These are phyloP conservation scores for Moniliophthora roreri DNA, from an alignment of 1,284 basidiomycete species.

Conservation along the genomic window DNA sequence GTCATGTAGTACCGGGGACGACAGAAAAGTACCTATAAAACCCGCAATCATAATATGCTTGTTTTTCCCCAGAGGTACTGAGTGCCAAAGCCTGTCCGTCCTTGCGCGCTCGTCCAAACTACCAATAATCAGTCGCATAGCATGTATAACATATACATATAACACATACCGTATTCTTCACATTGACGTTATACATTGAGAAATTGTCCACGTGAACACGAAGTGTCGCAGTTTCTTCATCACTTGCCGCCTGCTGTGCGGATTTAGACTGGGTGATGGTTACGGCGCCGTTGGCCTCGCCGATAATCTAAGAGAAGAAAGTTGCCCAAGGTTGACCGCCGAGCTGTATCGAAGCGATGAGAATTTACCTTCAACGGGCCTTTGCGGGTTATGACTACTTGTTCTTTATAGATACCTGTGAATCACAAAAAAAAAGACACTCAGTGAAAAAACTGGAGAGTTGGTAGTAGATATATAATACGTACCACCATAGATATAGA, in stretches of 20 bases:
- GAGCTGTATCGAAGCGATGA: too few relatives aligned
- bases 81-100: conserved; percentile 27
- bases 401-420: too few relatives aligned
- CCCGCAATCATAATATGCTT: conserved; percentile 23
- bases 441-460: too few relatives aligned
- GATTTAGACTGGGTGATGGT: conserved; percentile 22
- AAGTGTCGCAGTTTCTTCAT: conserved; percentile 27
- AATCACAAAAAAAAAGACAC: too few relatives aligned
- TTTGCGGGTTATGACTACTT: too few relatives aligned
- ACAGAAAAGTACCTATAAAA: conserved; percentile 20
- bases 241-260: conserved; percentile 16
- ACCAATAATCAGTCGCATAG: background rate
- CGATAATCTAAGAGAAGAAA: too few relatives aligned
- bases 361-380: too few relatives aligned
- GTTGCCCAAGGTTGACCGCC: too few relatives aligned
- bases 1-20: background rate
- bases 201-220: conserved; percentile 29
- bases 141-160: background rate
- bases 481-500: too few relatives aligned
- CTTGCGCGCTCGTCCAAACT: conserved; percentile 7
- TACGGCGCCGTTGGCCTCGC: conserved; percentile 13
- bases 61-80: conserved; percentile 26
- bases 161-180: conserved; percentile 24
- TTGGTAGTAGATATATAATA: too few relatives aligned
- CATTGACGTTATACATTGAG: conserved; percentile 29